Conservation (phyloP, 805 yeast species). For the Candida boleticola region DNA sequence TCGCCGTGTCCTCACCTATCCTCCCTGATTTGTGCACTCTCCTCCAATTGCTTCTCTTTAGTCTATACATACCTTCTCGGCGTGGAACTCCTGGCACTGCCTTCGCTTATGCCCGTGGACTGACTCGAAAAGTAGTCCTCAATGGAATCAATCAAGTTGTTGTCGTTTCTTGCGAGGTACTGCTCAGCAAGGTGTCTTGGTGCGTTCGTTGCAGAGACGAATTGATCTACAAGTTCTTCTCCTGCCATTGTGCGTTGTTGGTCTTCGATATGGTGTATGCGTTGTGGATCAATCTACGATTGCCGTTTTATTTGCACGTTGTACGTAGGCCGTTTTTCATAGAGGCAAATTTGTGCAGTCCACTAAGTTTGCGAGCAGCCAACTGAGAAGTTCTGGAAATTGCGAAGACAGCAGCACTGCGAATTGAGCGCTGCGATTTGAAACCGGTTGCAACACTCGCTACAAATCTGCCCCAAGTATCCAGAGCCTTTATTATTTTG, state of each 20-base stretch:
- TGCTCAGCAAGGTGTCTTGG: constrained; percentile 38
- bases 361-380: no score
- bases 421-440: no score
- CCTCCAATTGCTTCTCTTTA: constrained; percentile 2
- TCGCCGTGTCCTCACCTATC: background rate
- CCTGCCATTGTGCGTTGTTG: constrained; percentile 16
- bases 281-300: no score
- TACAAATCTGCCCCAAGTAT: no score
- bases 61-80: constrained; percentile 9
- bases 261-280: constrained; percentile 6
- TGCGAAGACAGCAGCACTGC: no score
- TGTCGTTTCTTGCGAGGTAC: constrained; percentile 33
- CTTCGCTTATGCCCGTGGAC: background rate
- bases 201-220: constrained; percentile 34
- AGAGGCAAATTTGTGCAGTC: no score
- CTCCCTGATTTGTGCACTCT: background rate
- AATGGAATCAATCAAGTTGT: constrained; percentile 38
- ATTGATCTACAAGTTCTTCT: constrained; percentile 26
- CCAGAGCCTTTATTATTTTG: no score
- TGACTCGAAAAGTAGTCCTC: constrained; percentile 41
- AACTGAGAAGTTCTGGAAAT: no score
- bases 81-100: background rate
- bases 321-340: no score
- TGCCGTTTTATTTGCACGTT: no score
- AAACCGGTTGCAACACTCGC: no score